Evolutionary conservation across 2,329 filamentous ascomycete genomes (phyloP).

Genomic region (Hypomyces perniciosus): DNA sequence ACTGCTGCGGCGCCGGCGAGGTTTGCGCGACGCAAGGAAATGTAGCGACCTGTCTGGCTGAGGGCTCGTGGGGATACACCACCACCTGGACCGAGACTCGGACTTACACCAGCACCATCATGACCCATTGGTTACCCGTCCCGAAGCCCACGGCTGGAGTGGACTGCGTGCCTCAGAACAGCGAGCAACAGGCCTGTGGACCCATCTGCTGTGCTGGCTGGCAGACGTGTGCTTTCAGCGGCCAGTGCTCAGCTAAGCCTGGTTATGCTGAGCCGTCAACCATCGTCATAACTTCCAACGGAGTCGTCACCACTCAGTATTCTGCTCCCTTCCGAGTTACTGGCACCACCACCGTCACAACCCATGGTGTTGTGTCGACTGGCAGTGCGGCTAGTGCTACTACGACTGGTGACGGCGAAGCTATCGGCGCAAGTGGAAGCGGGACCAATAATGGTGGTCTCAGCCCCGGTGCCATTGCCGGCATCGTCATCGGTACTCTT

Average conservation of each 20-base stretch:
- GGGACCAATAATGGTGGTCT: conserved; percentile 40
- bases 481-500: conserved; percentile 71
- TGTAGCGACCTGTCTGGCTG: conserved; percentile 43
- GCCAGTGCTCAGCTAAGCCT: conserved; percentile 52
- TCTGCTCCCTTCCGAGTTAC: conserved; percentile 47
- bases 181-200: conserved; percentile 58
- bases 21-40: conserved; percentile 46
- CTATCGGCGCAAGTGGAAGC: conserved; percentile 32
- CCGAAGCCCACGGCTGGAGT: conserved; percentile 39
- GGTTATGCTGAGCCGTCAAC: conserved; percentile 39
- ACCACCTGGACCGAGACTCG: conserved; percentile 57
- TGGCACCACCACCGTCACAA: conserved; percentile 48
- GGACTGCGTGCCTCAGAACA: conserved; percentile 45
- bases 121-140: conserved; percentile 41
- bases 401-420: conserved; percentile 42
- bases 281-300: conserved; percentile 39
- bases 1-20: conserved; percentile 47
- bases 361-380: conserved; percentile 45
- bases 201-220: conserved; percentile 62
- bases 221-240: conserved; percentile 58
- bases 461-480: conserved; percentile 69
- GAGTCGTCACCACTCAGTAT: conserved; percentile 50
- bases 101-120: conserved; percentile 55
- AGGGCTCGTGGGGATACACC: conserved; percentile 37
- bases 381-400: conserved; percentile 33